These are phyloP conservation scores for Malus asiatica DNA, from an alignment of 306 rosid species.

Conservation along the genomic window DNA sequence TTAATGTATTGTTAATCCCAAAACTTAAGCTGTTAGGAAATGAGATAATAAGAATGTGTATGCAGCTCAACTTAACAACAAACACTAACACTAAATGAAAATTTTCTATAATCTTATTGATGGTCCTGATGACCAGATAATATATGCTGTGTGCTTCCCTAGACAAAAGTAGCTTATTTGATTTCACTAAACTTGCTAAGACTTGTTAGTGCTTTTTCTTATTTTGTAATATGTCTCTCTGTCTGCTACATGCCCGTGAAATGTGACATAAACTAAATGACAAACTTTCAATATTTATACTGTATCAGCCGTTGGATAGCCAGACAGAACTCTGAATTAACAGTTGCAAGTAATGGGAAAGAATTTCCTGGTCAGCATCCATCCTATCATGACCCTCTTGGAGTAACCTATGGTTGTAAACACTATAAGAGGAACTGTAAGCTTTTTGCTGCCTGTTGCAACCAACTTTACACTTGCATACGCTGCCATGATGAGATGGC, in stretches of 20 bases:
- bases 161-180: background rate
- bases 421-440: constrained; percentile 94
- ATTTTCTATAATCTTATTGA: background rate
- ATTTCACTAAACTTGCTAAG: background rate
- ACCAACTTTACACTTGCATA: constrained; percentile 69
- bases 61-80: background rate
- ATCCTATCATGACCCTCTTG: constrained; percentile 61
- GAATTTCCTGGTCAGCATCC: constrained; percentile 65
- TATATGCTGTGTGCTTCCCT: background rate
- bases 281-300: background rate
- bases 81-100: background rate
- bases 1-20: too few relatives aligned
- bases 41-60: background rate
- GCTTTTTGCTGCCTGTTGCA: constrained; percentile 81
- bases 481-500: constrained; percentile 81
- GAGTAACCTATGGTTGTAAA: constrained; percentile 61
- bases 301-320: constrained; percentile 85
- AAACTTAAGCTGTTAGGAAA: background rate
- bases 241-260: background rate
- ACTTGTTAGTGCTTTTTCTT: background rate
- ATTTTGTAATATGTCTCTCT: background rate
- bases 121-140: background rate
- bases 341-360: constrained; percentile 31
- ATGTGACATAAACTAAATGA: background rate
- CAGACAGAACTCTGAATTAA: constrained; percentile 40